Evolutionary conservation across 805 yeast species (phyloP), one percentile per base, ranked within the genome.

Genomic region (Suhomyces emberorum): DNA sequence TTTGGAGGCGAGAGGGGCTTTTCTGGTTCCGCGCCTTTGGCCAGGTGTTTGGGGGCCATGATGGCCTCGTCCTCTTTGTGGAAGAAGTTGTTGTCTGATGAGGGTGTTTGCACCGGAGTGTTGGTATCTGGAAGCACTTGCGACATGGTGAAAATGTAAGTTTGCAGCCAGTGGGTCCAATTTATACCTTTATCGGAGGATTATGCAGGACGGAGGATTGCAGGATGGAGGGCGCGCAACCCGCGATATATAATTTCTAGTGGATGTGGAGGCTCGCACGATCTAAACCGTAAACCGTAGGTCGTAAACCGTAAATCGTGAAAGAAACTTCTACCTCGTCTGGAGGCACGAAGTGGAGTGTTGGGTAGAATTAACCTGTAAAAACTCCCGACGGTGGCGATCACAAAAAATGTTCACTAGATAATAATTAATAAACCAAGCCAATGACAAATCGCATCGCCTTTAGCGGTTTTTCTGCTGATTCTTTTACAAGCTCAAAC

Each of bases 1-100:
- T 64, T 59, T 7, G 73, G 74, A 11, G 70, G 76, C 28, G 70
- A 68, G 30, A 61, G 61, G 9, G 70, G 73, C 41, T 61, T 63
- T 34, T 60, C 68, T 0, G 62, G 58, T 31, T 51, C 49, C 7
- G 36, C 30, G 30, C 24, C 34, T 30, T 30, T 41, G 33, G 25
- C 28, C 12, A 4, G 32, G 17, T 18, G 35, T 19, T 14, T 28
- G 35, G 9, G 30, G 33, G 15, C 34, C 32, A 10, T 40, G 32
- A 30, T 32, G 40, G 20, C 23, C 34, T 16, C 34, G 12, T 44
- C 55, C 10, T 46, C 43, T 35, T 51, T 57, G 28, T 54, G 57
- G 38, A 52, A 57, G 30, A 46, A 48, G 24, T 21, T 20, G 35
- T 36, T 42, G 23, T 61, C 67, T 3, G 63, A 58, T 21, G 64